Percentiles rank a stretch among this genome's conserved stretches.
These are phyloP conservation scores for Alternaria atra DNA, from an alignment of 2,329 filamentous ascomycete species.

Conservation along the genomic window DNA sequence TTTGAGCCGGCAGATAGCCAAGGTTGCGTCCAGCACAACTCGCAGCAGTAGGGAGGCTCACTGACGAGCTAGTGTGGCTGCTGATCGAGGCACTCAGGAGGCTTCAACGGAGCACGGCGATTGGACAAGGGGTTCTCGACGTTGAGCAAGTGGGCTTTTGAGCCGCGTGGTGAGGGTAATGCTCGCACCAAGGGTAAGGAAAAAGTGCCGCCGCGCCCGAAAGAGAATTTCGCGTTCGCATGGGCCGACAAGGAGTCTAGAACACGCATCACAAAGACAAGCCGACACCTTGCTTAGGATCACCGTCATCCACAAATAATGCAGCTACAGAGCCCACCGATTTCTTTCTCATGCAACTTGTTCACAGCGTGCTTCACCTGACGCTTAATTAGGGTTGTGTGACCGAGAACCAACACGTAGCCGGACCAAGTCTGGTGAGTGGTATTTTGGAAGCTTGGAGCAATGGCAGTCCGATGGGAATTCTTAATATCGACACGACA, in stretches of 20 bases:
- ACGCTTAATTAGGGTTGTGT: constrained; percentile 22
- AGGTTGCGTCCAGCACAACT: constrained; percentile 12
- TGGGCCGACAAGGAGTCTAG: constrained; percentile 43
- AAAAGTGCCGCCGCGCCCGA: constrained; percentile 36
- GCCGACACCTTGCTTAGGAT: constrained; percentile 31
- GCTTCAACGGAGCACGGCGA: constrained; percentile 19
- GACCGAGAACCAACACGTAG: constrained; percentile 17
- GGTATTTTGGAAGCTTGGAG: background rate
- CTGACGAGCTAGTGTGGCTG: constrained; percentile 23
- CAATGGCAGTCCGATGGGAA: background rate
- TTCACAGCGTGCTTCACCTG: constrained; percentile 20
- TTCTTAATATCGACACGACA: no score
- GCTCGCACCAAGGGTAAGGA: constrained; percentile 29
- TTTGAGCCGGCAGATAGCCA: constrained; percentile 11
- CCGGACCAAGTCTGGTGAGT: constrained; percentile 2
- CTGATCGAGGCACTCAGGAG: constrained; percentile 21
- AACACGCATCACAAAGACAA: constrained; percentile 34
- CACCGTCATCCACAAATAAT: constrained; percentile 31
- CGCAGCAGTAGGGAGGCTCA: constrained; percentile 18
- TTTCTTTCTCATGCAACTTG: constrained; percentile 26
- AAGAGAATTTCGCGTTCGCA: constrained; percentile 39
- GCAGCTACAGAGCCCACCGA: constrained; percentile 24
- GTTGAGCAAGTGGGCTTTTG: constrained; percentile 28
- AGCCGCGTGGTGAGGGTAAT: constrained; percentile 28
- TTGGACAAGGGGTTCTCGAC: constrained; percentile 24